Evolutionary conservation across 2,329 filamentous ascomycete species (phyloP).

Genomic region (Bertia moriformis): DNA sequence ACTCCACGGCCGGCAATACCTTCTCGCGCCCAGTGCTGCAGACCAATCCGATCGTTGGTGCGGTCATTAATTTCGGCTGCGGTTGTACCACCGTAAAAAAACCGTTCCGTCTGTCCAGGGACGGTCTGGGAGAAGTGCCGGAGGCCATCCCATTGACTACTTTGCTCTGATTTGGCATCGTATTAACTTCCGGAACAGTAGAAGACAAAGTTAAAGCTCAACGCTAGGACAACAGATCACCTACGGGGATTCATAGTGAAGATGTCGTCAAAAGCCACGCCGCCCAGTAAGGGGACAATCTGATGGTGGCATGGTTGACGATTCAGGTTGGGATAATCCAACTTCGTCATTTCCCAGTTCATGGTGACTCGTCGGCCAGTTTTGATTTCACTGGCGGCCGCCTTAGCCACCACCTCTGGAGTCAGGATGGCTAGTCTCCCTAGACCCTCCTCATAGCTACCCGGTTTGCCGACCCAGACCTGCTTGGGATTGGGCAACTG

Average conservation of each 20-base stretch:
- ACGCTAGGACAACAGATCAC: too few species aligned
- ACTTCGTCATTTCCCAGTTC: constrained; percentile 38
- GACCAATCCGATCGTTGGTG: constrained; percentile 25
- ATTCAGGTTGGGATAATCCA: constrained; percentile 37
- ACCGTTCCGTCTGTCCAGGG: constrained; percentile 15
- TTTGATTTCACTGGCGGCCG: constrained; percentile 31
- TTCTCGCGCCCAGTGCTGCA: constrained; percentile 30
- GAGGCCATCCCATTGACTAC: constrained; percentile 34
- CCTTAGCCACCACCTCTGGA: constrained; percentile 29
- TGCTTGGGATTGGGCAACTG: constrained; percentile 28
- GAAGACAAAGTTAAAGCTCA: too few species aligned
- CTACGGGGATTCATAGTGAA: constrained; percentile 32
- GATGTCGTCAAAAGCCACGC: constrained; percentile 31
- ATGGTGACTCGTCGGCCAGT: constrained; percentile 34
- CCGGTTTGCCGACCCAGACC: constrained; percentile 28
- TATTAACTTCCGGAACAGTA: neutral
- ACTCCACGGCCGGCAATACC: constrained; percentile 33
- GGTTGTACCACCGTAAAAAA: constrained; percentile 33
- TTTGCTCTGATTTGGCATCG: constrained; percentile 20
- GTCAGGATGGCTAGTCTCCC: constrained; percentile 35
- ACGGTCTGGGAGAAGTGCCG: constrained; percentile 29
- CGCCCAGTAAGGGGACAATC: constrained; percentile 29
- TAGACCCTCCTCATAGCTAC: constrained; percentile 32
- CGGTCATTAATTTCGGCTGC: constrained; percentile 26
- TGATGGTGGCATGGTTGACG: constrained; percentile 32